A percentile compares a stretch with the other conserved stretches of the same genome.
Conservation (phyloP, 495 filamentous ascomycete genomes). For the Lasiosphaeria miniovina region DNA sequence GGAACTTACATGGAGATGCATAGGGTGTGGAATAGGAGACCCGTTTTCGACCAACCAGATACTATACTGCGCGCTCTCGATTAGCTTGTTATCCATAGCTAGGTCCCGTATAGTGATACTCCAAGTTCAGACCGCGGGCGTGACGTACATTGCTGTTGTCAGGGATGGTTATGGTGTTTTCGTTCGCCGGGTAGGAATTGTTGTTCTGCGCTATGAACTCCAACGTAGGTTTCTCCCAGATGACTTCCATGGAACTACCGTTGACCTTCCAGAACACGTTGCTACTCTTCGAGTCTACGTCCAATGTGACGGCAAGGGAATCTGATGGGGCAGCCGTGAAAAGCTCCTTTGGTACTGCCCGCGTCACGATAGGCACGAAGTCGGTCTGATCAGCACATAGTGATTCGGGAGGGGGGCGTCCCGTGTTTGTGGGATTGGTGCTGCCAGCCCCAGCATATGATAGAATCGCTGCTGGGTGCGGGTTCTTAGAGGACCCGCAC, state of each 20-base stretch:
- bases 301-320: constrained; percentile 15
- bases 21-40: constrained; percentile 41
- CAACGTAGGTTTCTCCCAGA: constrained; percentile 40
- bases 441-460: constrained; percentile 18
- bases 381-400: constrained; percentile 19
- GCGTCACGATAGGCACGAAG: constrained; percentile 17
- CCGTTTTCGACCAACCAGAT: constrained; percentile 34
- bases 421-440: constrained; percentile 8
- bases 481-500: constrained; percentile 22
- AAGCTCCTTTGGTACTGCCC: constrained; percentile 12
- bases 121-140: neutral
- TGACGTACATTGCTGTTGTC: constrained; percentile 20
- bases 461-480: constrained; percentile 23
- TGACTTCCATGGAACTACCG: constrained; percentile 24
- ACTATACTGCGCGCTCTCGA: constrained; percentile 9
- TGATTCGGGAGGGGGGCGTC: constrained; percentile 13
- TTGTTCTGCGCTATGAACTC: constrained; percentile 34
- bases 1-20: constrained; percentile 47
- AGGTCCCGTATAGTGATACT: neutral
- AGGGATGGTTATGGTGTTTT: constrained; percentile 38
- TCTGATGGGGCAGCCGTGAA: constrained; percentile 9
- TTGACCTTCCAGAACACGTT: constrained; percentile 35
- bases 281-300: constrained; percentile 7
- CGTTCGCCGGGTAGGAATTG: constrained; percentile 26
- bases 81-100: constrained; percentile 4